Conservation (phyloP, 139 green algal species). For the Micractinium sp. region DNA sequence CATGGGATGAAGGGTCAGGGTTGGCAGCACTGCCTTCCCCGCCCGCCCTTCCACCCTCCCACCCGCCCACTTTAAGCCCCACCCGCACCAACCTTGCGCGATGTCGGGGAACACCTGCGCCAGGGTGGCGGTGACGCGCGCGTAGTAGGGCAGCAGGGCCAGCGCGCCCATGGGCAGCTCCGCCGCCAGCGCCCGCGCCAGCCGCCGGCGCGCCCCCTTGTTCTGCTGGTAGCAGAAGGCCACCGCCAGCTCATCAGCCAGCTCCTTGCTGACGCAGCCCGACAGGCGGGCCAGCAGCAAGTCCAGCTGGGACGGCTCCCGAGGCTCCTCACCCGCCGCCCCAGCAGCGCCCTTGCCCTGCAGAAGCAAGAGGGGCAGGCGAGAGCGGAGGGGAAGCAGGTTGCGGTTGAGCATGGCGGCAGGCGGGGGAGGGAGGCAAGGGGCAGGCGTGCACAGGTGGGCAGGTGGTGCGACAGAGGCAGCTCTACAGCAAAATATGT, state of each 20-base stretch:
- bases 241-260: constrained; percentile 82
- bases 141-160: constrained; percentile 87
- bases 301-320: constrained; percentile 57
- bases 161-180: constrained; percentile 69
- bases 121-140: constrained; percentile 83
- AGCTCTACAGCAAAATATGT: background rate
- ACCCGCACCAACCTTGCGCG: constrained; percentile 47
- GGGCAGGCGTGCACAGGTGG: background rate
- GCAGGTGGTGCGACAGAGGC: no score
- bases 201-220: constrained; percentile 73
- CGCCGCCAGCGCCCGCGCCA: constrained; percentile 64
- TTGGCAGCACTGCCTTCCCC: no score
- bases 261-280: constrained; percentile 76
- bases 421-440: background rate
- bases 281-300: constrained; percentile 76
- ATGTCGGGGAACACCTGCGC: constrained; percentile 85
- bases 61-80: background rate
- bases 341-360: constrained; percentile 16
- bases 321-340: background rate
- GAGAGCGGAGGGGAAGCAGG: background rate
- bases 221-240: constrained; percentile 91
- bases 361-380: background rate
- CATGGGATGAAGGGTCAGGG: no score
- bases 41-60: no score
- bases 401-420: background rate